phyloP scores from a whole-genome alignment of 176 grass and related monocot species.

The Lolium perenne region DNA sequence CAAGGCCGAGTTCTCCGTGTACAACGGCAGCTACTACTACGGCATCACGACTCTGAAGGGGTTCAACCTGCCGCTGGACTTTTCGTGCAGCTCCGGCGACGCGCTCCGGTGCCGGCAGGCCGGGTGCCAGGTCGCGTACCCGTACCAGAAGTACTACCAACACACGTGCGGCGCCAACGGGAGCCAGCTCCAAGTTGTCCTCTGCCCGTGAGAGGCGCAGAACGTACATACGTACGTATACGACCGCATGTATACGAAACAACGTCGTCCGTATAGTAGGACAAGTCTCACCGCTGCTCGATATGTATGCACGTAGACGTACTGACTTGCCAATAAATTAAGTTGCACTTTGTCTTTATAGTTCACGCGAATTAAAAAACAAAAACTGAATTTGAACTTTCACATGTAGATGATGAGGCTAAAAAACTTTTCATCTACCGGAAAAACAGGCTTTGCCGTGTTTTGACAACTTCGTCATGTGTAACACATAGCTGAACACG shows the following conservation, averaged over 20 bases:
- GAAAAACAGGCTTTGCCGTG: too few species aligned
- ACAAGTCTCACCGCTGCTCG: background rate
- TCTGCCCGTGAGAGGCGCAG: background rate
- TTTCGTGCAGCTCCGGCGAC: slow-evolving; percentile 21
- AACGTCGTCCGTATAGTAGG: background rate
- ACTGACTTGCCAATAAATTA: background rate
- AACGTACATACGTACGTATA: background rate
- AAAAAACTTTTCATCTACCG: too few species aligned
- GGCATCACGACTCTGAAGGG: background rate
- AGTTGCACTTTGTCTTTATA: background rate
- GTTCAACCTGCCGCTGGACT: background rate
- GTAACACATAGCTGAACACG: too few species aligned
- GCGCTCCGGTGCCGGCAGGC: slow-evolving; percentile 1
- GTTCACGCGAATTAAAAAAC: too few species aligned
- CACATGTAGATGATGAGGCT: too few species aligned
- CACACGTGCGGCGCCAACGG: background rate
- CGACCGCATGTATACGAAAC: background rate
- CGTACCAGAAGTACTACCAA: background rate
- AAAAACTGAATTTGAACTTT: too few species aligned
- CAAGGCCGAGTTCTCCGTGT: slow-evolving; percentile 7
- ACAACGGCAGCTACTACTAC: background rate
- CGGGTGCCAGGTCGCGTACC: background rate
- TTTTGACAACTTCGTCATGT: too few species aligned
- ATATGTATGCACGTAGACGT: background rate
- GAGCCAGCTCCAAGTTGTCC: background rate